A percentile compares a stretch with the other conserved stretches of the same genome.
phyloP scores from a whole-genome alignment of 179 eudicot species.

The Camellia oleifera region DNA sequence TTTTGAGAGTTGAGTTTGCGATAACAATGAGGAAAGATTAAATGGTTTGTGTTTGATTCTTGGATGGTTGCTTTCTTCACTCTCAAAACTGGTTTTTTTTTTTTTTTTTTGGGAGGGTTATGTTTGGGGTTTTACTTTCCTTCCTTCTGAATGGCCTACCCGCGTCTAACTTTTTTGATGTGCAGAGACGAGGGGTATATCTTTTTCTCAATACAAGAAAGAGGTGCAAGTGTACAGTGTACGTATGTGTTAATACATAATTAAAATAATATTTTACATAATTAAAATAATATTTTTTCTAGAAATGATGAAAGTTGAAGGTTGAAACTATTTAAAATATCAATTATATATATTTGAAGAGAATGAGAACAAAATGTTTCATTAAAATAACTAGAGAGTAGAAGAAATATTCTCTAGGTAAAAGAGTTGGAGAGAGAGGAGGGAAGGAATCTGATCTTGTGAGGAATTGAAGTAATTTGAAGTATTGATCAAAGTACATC shows the following conservation, averaged over 20 bases:
- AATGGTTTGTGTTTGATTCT: background rate
- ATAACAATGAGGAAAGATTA: background rate
- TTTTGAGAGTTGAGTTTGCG: conserved; percentile 8
- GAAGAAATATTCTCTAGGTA: conserved; percentile 17
- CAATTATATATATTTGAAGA: conserved; percentile 13
- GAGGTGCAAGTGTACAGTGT: background rate
- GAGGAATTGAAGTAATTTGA: conserved; percentile 12
- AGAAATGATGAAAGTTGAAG: background rate
- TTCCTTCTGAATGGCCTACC: background rate
- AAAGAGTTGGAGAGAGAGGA: conserved; percentile 7
- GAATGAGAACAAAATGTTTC: conserved; percentile 25
- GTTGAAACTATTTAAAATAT: too few relatives aligned
- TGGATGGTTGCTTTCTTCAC: background rate
- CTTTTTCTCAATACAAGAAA: background rate
- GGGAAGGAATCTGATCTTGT: conserved; percentile 23
- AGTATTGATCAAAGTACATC: conserved; percentile 17
- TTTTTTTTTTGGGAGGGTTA: background rate
- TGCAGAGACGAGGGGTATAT: background rate
- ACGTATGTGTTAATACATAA: background rate
- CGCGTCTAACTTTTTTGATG: background rate
- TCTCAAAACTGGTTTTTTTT: background rate
- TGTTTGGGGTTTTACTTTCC: background rate
- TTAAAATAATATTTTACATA: background rate
- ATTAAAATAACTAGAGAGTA: conserved; percentile 3
- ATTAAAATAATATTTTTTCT: too few relatives aligned